Conservation (phyloP, 345 rosid genomes). For the Draba incana region DNA sequence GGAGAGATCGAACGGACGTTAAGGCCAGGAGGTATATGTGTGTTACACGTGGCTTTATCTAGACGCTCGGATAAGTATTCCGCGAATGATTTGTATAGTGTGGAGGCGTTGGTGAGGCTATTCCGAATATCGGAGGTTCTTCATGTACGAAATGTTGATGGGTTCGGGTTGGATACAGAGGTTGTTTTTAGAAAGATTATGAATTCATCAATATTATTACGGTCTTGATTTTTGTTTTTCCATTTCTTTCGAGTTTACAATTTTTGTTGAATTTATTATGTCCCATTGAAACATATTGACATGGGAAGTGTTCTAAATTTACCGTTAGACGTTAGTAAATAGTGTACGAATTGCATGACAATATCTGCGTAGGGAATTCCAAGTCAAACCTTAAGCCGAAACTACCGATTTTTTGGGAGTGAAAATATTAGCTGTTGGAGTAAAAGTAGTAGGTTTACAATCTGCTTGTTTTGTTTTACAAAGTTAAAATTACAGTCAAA, state of each 20-base stretch:
- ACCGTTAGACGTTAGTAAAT: neutral
- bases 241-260: neutral
- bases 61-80: conserved; percentile 76
- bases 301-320: neutral
- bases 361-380: neutral
- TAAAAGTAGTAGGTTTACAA: neutral
- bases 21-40: conserved; percentile 69
- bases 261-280: neutral
- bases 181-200: conserved; percentile 62
- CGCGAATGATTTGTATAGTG: conserved; percentile 72
- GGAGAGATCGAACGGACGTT: conserved; percentile 84
- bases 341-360: conserved; percentile 3
- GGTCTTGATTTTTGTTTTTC: neutral
- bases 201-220: neutral
- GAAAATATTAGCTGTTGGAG: neutral
- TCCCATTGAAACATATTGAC: neutral
- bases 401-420: neutral
- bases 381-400: conserved; percentile 13
- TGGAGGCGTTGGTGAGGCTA: conserved; percentile 56
- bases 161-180: conserved; percentile 89
- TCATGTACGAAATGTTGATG: conserved; percentile 64
- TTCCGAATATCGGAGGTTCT: conserved; percentile 65
- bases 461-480: neutral
- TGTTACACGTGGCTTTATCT: conserved; percentile 71
- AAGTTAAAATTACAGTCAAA: neutral